Conservation (phyloP, 305 asterid species). For the Plantago coronopus region DNA sequence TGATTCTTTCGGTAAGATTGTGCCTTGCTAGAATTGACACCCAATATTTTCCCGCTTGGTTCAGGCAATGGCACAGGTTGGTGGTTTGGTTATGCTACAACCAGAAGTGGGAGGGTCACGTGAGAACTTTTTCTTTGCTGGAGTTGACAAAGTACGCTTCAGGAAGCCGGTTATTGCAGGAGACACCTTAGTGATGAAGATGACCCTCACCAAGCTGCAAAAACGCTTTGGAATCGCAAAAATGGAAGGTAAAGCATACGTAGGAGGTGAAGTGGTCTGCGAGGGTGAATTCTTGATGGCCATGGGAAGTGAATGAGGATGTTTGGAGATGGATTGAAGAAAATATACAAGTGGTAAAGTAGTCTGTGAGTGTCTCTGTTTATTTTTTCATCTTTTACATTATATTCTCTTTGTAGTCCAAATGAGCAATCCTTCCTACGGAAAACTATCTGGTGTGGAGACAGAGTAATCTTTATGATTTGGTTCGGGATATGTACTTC, state of each 20-base stretch:
- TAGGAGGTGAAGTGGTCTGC: constrained; percentile 61
- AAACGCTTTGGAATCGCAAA: constrained; percentile 70
- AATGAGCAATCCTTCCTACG: too few relatives aligned
- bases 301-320: constrained; percentile 33
- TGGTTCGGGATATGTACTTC: too few relatives aligned
- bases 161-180: constrained; percentile 88
- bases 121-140: constrained; percentile 75
- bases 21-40: neutral
- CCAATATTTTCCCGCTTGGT: constrained; percentile 19
- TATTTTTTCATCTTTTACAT: too few relatives aligned
- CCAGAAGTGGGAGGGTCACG: constrained; percentile 72
- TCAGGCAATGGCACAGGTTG: constrained; percentile 99
- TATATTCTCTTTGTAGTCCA: too few relatives aligned
- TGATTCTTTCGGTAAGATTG: neutral
- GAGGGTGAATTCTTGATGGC: constrained; percentile 84
- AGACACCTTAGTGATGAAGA: constrained; percentile 85
- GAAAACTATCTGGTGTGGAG: too few relatives aligned
- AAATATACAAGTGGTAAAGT: neutral
- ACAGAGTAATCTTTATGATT: too few relatives aligned
- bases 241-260: constrained; percentile 82
- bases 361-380: too few relatives aligned
- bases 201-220: constrained; percentile 75
- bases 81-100: constrained; percentile 68
- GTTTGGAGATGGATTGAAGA: neutral
- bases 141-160: constrained; percentile 82